These are phyloP conservation scores for Monosporascus sp. DNA, from an alignment of 2,329 filamentous ascomycete species.

Conservation along the genomic window DNA sequence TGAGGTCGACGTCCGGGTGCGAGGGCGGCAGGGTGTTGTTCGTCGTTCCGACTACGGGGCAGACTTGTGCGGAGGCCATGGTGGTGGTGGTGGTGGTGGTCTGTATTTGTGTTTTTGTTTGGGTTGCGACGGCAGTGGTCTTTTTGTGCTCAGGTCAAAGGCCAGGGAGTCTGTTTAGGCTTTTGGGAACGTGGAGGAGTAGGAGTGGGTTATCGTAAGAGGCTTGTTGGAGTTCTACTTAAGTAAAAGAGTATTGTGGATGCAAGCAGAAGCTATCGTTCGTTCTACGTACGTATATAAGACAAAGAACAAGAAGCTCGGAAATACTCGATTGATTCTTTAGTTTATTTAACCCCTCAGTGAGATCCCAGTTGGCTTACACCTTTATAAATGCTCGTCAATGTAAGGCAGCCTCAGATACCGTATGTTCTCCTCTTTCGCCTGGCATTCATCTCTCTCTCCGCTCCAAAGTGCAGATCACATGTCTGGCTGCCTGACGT, in stretches of 20 bases:
- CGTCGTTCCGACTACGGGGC: slow-evolving; percentile 36
- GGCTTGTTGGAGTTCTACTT: background rate
- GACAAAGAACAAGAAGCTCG: too few species aligned
- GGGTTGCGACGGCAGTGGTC: background rate
- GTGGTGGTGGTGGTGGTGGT: slow-evolving; percentile 4
- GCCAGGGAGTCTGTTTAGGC: too few species aligned
- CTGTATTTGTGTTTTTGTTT: background rate
- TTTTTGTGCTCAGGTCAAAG: background rate
- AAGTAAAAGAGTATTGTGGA: slow-evolving; percentile 1
- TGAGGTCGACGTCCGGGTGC: slow-evolving; percentile 35
- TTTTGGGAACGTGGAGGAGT: background rate
- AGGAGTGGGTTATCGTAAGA: background rate
- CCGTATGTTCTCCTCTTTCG: too few species aligned
- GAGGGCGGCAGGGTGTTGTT: slow-evolving; percentile 34
- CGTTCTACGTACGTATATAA: too few species aligned
- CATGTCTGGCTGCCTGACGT: background rate
- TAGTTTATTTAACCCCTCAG: too few species aligned
- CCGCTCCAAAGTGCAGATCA: background rate
- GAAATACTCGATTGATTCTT: too few species aligned
- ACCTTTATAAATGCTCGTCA: background rate
- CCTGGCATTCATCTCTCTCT: background rate
- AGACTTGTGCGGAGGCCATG: slow-evolving; percentile 29
- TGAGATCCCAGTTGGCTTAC: background rate
- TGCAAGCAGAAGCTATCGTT: background rate
- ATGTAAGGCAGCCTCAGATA: too few species aligned